Evolutionary conservation across 2,329 filamentous ascomycete genomes (phyloP).

Genomic region (Fusarium poae): DNA sequence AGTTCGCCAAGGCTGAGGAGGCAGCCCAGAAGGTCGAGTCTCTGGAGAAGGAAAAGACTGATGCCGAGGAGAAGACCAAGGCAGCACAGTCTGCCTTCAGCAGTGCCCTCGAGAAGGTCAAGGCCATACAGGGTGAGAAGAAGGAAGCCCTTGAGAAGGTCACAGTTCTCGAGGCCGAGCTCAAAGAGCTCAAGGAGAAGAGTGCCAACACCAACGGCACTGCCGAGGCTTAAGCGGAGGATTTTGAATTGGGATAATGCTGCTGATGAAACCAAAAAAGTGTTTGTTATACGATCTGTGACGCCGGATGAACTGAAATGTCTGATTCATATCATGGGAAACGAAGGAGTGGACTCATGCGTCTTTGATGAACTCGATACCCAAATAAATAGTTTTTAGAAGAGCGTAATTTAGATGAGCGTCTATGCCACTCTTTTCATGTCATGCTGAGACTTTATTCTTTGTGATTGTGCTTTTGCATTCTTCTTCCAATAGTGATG

Average conservation of each 20-base stretch:
- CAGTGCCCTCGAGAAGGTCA: slow-evolving; percentile 25
- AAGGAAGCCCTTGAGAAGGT: slow-evolving; percentile 38
- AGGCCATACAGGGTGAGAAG: slow-evolving; percentile 35
- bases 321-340: slow-evolving; percentile 48
- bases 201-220: slow-evolving; percentile 33
- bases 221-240: slow-evolving; percentile 30
- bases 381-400: slow-evolving; percentile 48
- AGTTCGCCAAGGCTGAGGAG: slow-evolving; percentile 34
- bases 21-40: slow-evolving; percentile 23
- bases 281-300: slow-evolving; percentile 43
- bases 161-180: slow-evolving; percentile 38
- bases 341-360: slow-evolving; percentile 49
- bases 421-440: slow-evolving; percentile 44
- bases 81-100: slow-evolving; percentile 28
- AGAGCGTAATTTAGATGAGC: slow-evolving; percentile 43
- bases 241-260: slow-evolving; percentile 31
- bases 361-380: slow-evolving; percentile 52
- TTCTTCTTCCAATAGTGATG: neutral
- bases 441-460: neutral
- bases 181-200: slow-evolving; percentile 42
- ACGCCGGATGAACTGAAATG: slow-evolving; percentile 46
- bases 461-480: neutral
- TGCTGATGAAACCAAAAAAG: slow-evolving; percentile 38
- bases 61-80: slow-evolving; percentile 32
- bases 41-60: slow-evolving; percentile 33